Evolutionary conservation across 192 early-diverging fungal genomes (phyloP), one percentile per base, ranked within the genome.

Genomic region (Jimgerdemannia lactiflua): DNA sequence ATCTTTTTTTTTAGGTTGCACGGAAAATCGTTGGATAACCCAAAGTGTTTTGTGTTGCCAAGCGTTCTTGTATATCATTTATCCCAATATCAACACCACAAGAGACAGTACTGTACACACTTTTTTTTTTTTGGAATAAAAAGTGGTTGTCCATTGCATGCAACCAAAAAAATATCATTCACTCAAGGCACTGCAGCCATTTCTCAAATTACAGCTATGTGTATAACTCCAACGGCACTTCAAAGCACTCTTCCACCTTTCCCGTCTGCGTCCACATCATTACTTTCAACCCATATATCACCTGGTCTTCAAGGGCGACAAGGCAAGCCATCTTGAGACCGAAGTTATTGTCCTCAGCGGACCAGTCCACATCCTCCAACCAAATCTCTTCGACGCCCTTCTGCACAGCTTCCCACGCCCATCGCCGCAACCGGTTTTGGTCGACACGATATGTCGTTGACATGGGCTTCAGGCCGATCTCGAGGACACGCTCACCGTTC

Each of bases 151-250:
- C 29, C 29, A 29, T 29, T 29, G 29, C 29, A 29, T 29, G 1
- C 29, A 29, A 29, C 29, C 29, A 29, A 29, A 29, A 29, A 29
- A 29, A 29, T 29, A 29, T 29, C 29, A 29, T 29, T 29, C 29
- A 29, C 1, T 29, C 29, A 29, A 29, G 29, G 29, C 29, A 29
- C 29, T 44, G 67, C 81, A n/a, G 84, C 81, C 4, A 17, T 73
- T 3, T 20, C n/a, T n/a, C n/a, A n/a, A n/a, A n/a, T n/a, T 73
- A 71, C 18, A 74, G 78, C 42, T 59, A 59, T 59, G 8, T 14
- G 14, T 59, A 59, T 59, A 59, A 10, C 14, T 59, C 49, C 14
- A 59, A 59, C 49, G 49, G 49, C 14, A 59, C 49, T 10, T 59
- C 14, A 59, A 59, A 59, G 49, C 49, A 59, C 14, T 59, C 49